Conservation (phyloP, 306 rosid species). For the Rubus idaeus region DNA sequence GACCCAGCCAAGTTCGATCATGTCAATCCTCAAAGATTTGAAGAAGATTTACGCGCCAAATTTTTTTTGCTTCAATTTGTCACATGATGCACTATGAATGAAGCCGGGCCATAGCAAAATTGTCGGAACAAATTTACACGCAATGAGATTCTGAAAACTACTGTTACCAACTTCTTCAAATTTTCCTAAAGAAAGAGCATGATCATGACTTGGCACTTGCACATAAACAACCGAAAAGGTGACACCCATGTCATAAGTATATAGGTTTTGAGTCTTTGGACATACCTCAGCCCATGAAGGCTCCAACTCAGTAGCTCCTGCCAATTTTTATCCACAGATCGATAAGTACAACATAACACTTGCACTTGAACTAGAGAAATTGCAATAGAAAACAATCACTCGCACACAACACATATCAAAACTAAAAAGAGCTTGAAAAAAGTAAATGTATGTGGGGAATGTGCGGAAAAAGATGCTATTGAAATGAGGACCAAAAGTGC, state of each 20-base stretch:
- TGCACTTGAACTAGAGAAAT: background rate
- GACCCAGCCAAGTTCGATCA: too few species aligned
- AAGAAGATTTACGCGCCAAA: too few species aligned
- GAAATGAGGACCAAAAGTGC: background rate
- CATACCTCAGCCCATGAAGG: slow-evolving; percentile 93
- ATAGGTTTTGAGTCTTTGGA: background rate
- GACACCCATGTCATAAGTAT: slow-evolving; percentile 11
- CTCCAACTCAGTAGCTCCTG: slow-evolving; percentile 88
- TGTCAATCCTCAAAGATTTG: too few species aligned
- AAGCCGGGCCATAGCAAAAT: too few species aligned
- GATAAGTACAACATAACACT: slow-evolving; percentile 21
- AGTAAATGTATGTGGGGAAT: background rate
- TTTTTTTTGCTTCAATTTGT: too few species aligned
- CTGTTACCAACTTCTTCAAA: too few species aligned
- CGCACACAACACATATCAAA: background rate
- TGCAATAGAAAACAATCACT: background rate
- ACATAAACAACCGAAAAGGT: slow-evolving; percentile 8
- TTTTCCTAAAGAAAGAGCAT: background rate
- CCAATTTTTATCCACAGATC: slow-evolving; percentile 26
- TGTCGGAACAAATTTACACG: too few species aligned
- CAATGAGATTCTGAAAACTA: too few species aligned
- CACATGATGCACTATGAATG: too few species aligned
- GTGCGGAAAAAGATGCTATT: background rate
- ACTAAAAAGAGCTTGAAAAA: background rate
- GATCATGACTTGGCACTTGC: slow-evolving; percentile 5